Evolutionary conservation across 2,329 filamentous ascomycete genomes (phyloP), one percentile per base, ranked within the genome.

Genomic region (Xylaria polymorpha): DNA sequence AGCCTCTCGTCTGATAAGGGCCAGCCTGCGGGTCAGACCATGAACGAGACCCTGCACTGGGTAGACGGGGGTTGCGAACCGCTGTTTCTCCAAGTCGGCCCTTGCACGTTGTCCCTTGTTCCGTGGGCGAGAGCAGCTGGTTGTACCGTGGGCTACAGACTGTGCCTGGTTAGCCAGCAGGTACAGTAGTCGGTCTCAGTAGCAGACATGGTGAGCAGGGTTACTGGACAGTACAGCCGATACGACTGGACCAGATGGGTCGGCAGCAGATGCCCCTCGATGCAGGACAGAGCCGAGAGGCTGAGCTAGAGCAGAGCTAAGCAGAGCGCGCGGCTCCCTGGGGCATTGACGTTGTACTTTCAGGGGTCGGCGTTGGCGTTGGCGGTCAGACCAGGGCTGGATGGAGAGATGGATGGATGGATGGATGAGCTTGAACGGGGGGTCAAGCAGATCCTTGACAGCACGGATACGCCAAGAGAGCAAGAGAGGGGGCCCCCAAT

Each of bases 251-350:
- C 59, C 68, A 66, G 58, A 57, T 56, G 41, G 51, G 15, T 22
- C 50, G 50, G 53, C 51, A 43, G 51, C 56, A 29, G 64, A 51
- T 41, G 68, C 32, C n/a, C 53, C 62, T 56, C 63, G 50, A 57
- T 57, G 64, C 72, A 74, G 57, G 66, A 57, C 68, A 66, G 67
- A 71, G 51, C 69, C 66, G 68, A 71, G 59, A 66, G 65, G 71
- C 61, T 68, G 62, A 43, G 57, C 48, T 57, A 62, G 46, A 61
- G 35, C 68, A 58, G 63, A 59, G 63, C 46, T 37, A 61, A 43
- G 20, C 39, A 71, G 66, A 68, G 69, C 73, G 76, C 76, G 76
- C 76, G 76, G 76, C 71, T 78, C 72, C 72, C 56, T 71, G 68
- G 70, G 70, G 72, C 70, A 56, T 62, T 64, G 64, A 61, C 48